Evolutionary conservation across 306 rosid genomes (phyloP).

Genomic region (Prunus padus): DNA sequence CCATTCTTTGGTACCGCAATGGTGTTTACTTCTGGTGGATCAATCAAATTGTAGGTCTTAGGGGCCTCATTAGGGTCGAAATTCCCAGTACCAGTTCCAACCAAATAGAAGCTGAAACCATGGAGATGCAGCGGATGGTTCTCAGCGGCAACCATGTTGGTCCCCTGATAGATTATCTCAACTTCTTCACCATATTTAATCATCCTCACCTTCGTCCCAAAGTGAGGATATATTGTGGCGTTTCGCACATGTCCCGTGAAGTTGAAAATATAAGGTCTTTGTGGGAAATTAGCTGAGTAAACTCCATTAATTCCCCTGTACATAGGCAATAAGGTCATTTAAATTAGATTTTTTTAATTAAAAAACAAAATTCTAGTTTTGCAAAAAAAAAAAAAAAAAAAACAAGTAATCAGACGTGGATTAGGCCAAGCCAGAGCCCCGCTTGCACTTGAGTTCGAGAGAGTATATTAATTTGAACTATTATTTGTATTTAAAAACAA

Average conservation of each 20-base stretch:
- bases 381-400: too few relatives aligned
- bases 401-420: too few relatives aligned
- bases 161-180: slow-evolving; percentile 77
- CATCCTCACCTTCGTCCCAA: slow-evolving; percentile 56
- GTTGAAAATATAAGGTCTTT: slow-evolving; percentile 20
- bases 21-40: slow-evolving; percentile 82
- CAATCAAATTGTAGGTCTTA: slow-evolving; percentile 70
- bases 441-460: too few relatives aligned
- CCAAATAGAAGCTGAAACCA: slow-evolving; percentile 78
- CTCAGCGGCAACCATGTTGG: slow-evolving; percentile 70
- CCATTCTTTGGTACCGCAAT: slow-evolving; percentile 79
- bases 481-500: too few relatives aligned
- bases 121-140: slow-evolving; percentile 93
- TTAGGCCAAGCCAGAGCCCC: too few relatives aligned
- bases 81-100: slow-evolving; percentile 87
- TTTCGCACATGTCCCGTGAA: slow-evolving; percentile 34
- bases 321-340: too few relatives aligned
- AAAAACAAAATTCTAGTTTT: too few relatives aligned
- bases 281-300: too few relatives aligned
- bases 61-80: slow-evolving; percentile 42
- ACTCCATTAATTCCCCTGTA: too few relatives aligned
- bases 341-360: too few relatives aligned
- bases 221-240: slow-evolving; percentile 14
- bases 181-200: slow-evolving; percentile 75
- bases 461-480: too few relatives aligned